Base-by-base conservation (phyloP, 2,329 filamentous ascomycete species). In the Dactylellina sp. region DNA sequence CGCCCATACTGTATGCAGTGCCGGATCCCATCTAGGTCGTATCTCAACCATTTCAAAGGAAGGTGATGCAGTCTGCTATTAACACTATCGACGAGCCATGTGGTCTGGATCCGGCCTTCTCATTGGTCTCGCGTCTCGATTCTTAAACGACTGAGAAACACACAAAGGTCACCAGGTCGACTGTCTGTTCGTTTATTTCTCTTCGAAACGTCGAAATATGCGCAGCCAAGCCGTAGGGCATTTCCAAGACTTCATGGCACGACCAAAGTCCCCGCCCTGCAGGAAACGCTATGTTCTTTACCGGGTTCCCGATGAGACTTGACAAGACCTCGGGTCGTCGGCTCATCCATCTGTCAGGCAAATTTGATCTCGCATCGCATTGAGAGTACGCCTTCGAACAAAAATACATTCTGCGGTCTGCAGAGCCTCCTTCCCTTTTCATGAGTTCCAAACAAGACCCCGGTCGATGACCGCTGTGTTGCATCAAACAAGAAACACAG, bases 11-110 rank as follows among this genome's bases (percentile, higher is more conserved):
- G 40, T n/a, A 49, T 49, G 46, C 56, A 70, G 64, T 60, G 61
- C 63, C 55, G 50, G 55, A 47, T 57, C 32, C 44, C 52, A 50
- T 32, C 53, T 46, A 28, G 35, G 25, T 2, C 20, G 18, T 59
- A 60, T 66, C 70, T 64, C 60, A 65, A 65, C 66, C 61, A 74
- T 55, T 56, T 66, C n/a, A 66, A 11, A 55, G 65, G 70, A 66
- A 74, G 61, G 70, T 72, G 60, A 57, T 59, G 59, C 66, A 55
- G 47, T 3, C 47, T 20, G 49, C 28, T 47, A 56, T 40, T 49
- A 47, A 66, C 42, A 24, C 44, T 62, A 55, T 47, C 25, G n/a
- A 28, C n/a, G 37, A 49, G n/a, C 61, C 61, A 62, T 66, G 61
- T 74, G 70, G 70, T 14, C 9, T 44, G 14, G 40, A 53, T 57